Base-by-base conservation (phyloP, 2,329 filamentous ascomycete species). In the Fusarium denticulatum region DNA sequence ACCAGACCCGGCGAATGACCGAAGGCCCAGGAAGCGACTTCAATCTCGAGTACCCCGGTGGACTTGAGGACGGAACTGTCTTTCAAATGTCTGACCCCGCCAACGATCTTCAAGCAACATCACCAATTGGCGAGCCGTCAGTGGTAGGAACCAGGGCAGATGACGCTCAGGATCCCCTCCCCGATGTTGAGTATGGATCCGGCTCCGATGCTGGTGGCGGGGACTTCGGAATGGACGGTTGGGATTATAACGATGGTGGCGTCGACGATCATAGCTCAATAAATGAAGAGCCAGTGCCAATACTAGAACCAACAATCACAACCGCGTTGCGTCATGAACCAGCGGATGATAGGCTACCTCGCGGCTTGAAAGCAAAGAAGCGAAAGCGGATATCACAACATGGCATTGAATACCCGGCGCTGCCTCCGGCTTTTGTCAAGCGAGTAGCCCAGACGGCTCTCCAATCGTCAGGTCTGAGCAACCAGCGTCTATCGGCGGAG, bases 381-480 rank as follows among this genome's bases (percentile, higher is more conserved):
- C 82, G 79, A 67, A 88, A 87, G 75, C 79, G 81, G 18, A 73
- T 90, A 53, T 97, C 94, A 1, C 88, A 88, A 55, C 86, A 95
- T 78, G 94, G 94, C 32, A 90, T 93, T 56, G 89, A 92, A 69
- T 95, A 95, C 73, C 93, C 94, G 2, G 91, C 92, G 2, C 84
- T 97, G 46, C 94, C 95, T 6, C 83, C 88, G 2, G 87, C 90
- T 1, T 90, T 95, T 26, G 90, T 97, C 57, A 96, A 95, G 82
- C 87, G 90, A 71, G 83, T 94, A 5, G 92, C 92, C 13, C 91
- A 91, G 39, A 92, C 89, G 4, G 94, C 94, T 77, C 88, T 92
- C 26, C 90, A 91, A 75, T 89, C 89, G 8, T 89, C 91, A 49
- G 90, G 91, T 26, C 85, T 88, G 15, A 88, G 88, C 75, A 94